Base-by-base conservation (phyloP, 2,329 filamentous ascomycete species). In the Leptographium galeiforme region DNA sequence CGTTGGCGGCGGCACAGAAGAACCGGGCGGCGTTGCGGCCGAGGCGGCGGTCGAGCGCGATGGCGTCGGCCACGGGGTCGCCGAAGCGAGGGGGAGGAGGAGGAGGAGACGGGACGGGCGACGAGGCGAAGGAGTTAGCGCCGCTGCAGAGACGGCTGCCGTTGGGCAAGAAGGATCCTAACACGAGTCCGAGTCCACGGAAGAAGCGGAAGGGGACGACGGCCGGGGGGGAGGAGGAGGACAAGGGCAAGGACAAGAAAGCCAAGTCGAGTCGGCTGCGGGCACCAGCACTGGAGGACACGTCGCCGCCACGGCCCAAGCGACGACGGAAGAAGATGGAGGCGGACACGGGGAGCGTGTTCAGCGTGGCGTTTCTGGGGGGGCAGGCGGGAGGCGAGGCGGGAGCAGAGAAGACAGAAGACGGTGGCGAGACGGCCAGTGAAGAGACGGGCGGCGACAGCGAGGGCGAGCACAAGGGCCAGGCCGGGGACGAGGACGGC, bases 201-300 rank as follows among this genome's bases (percentile, higher is more conserved):
- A 70, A 69, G 61, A 69, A 70, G 60, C 62, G 67, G 33, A 69
- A 69, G 60, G 62, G 61, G 57, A 57, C 8, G 57, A 57, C 8
- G 25, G n/a, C 12, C n/a, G 11, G n/a, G 8, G 43, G n/a, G 12
- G 32, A 14, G 16, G 32, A 36, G 30, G 18, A 44, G 32, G 47
- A 49, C 16, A 36, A 39, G 16, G 47, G 10, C 2, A 18, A 39
- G 34, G 60, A 60, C 18, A 55, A 58, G 14, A 51, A 53, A 16
- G 48, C 49, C 45, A 63, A 58, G 57, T 12, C 14, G 18, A 14
- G 25, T 3, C 32, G 46, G 44, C 60, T 62, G 33, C 60, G 53
- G 53, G 62, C 61, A 47, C 60, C 58, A n/a, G 57, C 60, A 14
- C 57, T 61, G 41, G 60, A 61, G 2, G 61, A 64, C 51, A 56